Base-by-base conservation (phyloP, 2,329 filamentous ascomycete genomes). In the Diaporthe citrichinensis region DNA sequence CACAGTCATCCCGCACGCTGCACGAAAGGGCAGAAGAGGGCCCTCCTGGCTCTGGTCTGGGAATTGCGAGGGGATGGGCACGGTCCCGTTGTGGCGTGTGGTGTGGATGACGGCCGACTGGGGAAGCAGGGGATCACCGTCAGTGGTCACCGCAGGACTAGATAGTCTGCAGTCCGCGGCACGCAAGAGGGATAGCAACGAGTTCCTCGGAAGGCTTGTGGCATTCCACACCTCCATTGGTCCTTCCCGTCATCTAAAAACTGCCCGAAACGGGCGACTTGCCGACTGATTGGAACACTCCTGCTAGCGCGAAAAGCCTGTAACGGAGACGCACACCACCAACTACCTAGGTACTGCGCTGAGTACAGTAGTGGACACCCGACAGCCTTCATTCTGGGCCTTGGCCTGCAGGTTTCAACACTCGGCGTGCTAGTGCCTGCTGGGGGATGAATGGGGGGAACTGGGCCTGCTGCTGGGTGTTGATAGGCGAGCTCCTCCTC, bases 341-440 rank as follows among this genome's bases (percentile, higher is more conserved):
- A 28, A 41, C 17, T 41, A 17, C 28, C 28, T 34, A 44, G 41
- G 14, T 6, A 17, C 41, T 44, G 17, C 41, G 41, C 28, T 8
- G 15, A 6, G 31, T 23, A 41, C 23, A 28, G 25, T 31, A 25
- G 34, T 39, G 58, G 58, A 41, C 44, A 36, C 44, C 44, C 5
- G 46, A 36, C 44, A n/a, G 44, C 28, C 44, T n/a, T 31, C 46
- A 5, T 31, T 55, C 49, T 69, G 49, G 23, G 65, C 65, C 65
- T 69, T 69, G 49, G 65, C 65, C 65, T 69, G 65, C 65, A 69
- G 65, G 49, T 55, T 69, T 55, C 65, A 69, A 53, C 65, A 69
- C 46, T 69, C 65, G 65, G 65, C 65, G 46, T 69, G 65, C 65
- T 69, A 69, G 65, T 55, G 65, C 34, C 31, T 53, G 49, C 46